Evolutionary conservation across 23 red algal genomes (phyloP).

Genomic region (Chondrus crispus): DNA sequence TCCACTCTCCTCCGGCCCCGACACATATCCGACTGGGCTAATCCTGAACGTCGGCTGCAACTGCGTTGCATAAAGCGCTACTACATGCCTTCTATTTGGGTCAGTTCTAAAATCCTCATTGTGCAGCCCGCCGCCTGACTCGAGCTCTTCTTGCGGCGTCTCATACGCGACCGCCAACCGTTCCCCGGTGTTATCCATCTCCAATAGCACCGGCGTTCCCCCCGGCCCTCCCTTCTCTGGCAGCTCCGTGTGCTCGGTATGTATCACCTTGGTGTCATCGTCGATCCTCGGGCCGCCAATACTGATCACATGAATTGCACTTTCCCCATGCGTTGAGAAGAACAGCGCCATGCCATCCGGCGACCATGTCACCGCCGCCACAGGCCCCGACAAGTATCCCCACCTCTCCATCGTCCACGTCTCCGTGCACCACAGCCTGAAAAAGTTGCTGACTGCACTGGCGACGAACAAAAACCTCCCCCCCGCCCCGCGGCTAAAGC

Average conservation of each 20-base stretch:
- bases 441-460: background rate
- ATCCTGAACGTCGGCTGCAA: conserved; percentile 32
- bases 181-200: conserved; percentile 37
- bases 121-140: background rate
- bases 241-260: conserved; percentile 36
- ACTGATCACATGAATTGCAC: conserved; percentile 42
- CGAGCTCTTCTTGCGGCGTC: background rate
- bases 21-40: conserved; percentile 43
- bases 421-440: conserved; percentile 16
- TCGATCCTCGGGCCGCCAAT: background rate
- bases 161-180: conserved; percentile 48
- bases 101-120: background rate
- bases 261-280: conserved; percentile 20
- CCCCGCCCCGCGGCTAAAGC: conserved; percentile 19
- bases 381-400: conserved; percentile 50
- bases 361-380: conserved; percentile 25
- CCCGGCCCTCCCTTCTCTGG: conserved; percentile 55
- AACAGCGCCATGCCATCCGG: conserved; percentile 30
- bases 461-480: conserved; percentile 26
- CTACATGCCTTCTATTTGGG: conserved; percentile 41
- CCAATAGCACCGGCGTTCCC: conserved; percentile 46
- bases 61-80: conserved; percentile 53
- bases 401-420: conserved; percentile 45
- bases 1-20: conserved; percentile 29
- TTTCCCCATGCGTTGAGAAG: conserved; percentile 39